Base-by-base conservation (phyloP, 768 basidiomycete species). In the Neoboletus subvelutipes region DNA sequence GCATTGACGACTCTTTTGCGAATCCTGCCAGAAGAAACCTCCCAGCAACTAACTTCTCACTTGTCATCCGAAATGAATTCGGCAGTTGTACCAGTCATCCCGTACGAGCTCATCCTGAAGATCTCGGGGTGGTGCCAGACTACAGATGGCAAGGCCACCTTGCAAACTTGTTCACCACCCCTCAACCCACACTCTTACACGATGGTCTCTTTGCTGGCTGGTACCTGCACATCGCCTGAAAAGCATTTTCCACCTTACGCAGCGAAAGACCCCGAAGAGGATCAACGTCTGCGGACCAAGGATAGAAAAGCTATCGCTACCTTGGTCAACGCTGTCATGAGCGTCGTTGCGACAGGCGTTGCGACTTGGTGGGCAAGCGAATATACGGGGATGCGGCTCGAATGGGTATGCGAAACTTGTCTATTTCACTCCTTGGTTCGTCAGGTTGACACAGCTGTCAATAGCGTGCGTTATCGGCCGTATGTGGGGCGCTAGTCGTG, bases 121-220 rank as follows among this genome's bases (percentile, higher is more conserved):
- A 75, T 89, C 47, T 89, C 90, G 1, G 76, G 76, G 70, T 93
- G 91, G 91, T 72, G 86, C 17, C 83, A 84, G 43, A 79, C 87
- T 29, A 62, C 74, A 5, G 71, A 73, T 45, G 88, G 84, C 8
- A 66, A 61, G 36, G 55, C 56, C 0, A 64, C 71, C 4, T 67
- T 83, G 62, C 68, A 48, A 75, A 83, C 50, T 63, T 68, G 58
- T 36, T 73, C 74, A 7, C 78, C 77, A 11, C 70, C 76, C 2
- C 74, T 91, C 46, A 72, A 83, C 55, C 74, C 83, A 5, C 72
- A 73, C 22, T 75, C 80, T 15, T 92, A 89, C 67, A 74, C 79
- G 7, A 91, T 90, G 84, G 74, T 91, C 39, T 75, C 89, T 20
- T 76, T 94, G 36, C 82, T 94, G 6, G 90, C 92, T 17, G 91